Evolutionary conservation across 441 rosid species (phyloP).

Genomic region (Populus trichocarpa): DNA sequence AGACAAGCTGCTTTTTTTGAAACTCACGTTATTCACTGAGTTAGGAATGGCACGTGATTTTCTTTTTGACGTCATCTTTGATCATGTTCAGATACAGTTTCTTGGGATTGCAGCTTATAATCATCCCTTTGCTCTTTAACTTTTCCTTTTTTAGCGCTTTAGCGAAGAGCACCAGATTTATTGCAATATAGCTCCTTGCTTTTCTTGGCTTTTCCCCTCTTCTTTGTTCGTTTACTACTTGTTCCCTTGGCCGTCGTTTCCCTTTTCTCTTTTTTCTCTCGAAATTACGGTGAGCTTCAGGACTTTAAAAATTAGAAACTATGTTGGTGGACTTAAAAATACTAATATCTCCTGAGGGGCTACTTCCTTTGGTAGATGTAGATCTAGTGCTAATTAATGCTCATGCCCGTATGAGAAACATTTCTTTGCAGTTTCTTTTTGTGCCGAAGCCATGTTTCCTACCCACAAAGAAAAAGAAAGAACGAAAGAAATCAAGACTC

Average conservation of each 20-base stretch:
- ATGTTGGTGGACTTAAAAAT: no score
- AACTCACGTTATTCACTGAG: background rate
- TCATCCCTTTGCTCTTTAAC: slow-evolving; percentile 26
- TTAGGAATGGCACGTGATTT: slow-evolving; percentile 38
- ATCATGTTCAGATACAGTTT: slow-evolving; percentile 4
- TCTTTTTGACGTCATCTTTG: slow-evolving; percentile 43
- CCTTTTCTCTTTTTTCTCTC: background rate
- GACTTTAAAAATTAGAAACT: background rate
- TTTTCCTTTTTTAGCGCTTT: slow-evolving; percentile 21
- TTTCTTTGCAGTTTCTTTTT: background rate
- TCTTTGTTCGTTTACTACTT: background rate
- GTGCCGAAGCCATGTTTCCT: no score
- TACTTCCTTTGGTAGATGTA: no score
- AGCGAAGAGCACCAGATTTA: background rate
- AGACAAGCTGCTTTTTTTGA: slow-evolving; percentile 22
- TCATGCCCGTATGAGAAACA: background rate
- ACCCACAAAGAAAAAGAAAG: background rate
- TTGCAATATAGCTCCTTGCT: slow-evolving; percentile 9
- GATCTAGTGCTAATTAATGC: background rate
- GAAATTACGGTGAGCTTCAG: background rate
- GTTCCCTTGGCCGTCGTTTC: background rate
- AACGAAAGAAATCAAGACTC: no score
- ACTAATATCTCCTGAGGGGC: no score
- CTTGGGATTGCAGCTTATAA: slow-evolving; percentile 51
- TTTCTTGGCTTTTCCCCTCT: slow-evolving; percentile 9